Percentiles rank a stretch among this genome's conserved stretches.
Conservation (phyloP, 257 asterid species). For the Solanum microdontum region DNA sequence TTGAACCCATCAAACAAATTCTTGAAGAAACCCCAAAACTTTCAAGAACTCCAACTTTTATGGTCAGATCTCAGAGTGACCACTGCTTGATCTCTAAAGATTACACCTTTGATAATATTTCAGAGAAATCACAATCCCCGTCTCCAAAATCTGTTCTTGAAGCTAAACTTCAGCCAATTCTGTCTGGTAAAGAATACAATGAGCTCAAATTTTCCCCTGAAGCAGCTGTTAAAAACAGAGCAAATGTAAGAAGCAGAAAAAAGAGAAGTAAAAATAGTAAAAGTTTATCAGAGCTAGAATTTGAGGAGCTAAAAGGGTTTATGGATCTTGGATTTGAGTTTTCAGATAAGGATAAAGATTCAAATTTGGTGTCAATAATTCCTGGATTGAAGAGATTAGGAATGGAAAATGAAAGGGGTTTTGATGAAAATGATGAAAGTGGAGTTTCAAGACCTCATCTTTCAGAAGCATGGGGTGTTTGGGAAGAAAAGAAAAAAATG, state of each 20-base stretch:
- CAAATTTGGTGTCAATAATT: slow-evolving; percentile 36
- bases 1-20: background rate
- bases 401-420: background rate
- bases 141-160: slow-evolving; percentile 49
- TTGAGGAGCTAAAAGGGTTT: slow-evolving; percentile 69
- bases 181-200: slow-evolving; percentile 41
- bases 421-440: background rate
- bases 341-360: slow-evolving; percentile 40
- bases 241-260: background rate
- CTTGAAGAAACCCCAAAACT: slow-evolving; percentile 12
- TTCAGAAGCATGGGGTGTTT: slow-evolving; percentile 43
- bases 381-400: slow-evolving; percentile 56
- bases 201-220: background rate
- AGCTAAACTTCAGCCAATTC: slow-evolving; percentile 52
- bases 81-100: slow-evolving; percentile 32
- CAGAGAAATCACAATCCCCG: background rate
- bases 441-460: slow-evolving; percentile 35
- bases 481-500: slow-evolving; percentile 7
- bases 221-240: background rate
- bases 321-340: slow-evolving; percentile 82
- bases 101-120: background rate
- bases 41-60: slow-evolving; percentile 18
- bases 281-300: slow-evolving; percentile 60
- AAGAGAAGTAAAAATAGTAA: slow-evolving; percentile 14
- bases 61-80: slow-evolving; percentile 44